A percentile compares a stretch with the other conserved stretches of the same genome.
phyloP scores from a whole-genome alignment of 805 yeast species.

The Saturnispora bothae region DNA sequence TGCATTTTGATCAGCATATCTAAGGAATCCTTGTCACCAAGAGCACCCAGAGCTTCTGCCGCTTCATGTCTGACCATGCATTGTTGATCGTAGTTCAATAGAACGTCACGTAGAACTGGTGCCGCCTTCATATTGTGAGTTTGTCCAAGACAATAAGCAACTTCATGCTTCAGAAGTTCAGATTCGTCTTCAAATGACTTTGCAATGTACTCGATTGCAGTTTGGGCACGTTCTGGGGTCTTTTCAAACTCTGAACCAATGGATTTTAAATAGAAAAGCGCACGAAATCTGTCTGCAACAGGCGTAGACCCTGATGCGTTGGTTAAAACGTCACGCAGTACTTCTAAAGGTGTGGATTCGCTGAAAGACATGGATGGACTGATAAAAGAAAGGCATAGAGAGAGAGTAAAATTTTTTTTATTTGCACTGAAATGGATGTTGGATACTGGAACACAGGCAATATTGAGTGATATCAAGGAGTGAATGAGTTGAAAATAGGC shows the following conservation, averaged over 20 bases:
- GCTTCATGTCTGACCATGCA: slow-evolving; percentile 99
- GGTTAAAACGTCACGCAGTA: slow-evolving; percentile 58
- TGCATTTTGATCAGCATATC: slow-evolving; percentile 53
- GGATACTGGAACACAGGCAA: no score
- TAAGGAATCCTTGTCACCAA: slow-evolving; percentile 71
- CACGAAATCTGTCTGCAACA: slow-evolving; percentile 84
- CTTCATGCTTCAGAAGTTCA: slow-evolving; percentile 92
- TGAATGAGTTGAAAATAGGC: no score
- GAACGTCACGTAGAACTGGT: slow-evolving; percentile 61
- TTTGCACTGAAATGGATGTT: not conserved
- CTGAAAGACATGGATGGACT: slow-evolving; percentile 12
- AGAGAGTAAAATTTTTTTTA: slow-evolving; percentile 1
- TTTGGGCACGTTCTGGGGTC: slow-evolving; percentile 43
- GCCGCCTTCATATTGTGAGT: slow-evolving; percentile 77
- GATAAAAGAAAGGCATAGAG: not conserved
- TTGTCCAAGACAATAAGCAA: slow-evolving; percentile 95
- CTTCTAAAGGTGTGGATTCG: slow-evolving; percentile 37
- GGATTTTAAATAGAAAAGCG: slow-evolving; percentile 81
- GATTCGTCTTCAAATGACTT: slow-evolving; percentile 73
- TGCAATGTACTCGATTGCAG: slow-evolving; percentile 73
- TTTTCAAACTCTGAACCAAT: slow-evolving; percentile 64
- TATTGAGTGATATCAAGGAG: no score
- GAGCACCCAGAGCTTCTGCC: slow-evolving; percentile 96
- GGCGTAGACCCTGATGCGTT: slow-evolving; percentile 60
- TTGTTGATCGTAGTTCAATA: slow-evolving; percentile 59